Evolutionary conservation across 805 yeast genomes (phyloP), one percentile per base, ranked within the genome.

Genomic region (Saccharomycopsis babjevae): DNA sequence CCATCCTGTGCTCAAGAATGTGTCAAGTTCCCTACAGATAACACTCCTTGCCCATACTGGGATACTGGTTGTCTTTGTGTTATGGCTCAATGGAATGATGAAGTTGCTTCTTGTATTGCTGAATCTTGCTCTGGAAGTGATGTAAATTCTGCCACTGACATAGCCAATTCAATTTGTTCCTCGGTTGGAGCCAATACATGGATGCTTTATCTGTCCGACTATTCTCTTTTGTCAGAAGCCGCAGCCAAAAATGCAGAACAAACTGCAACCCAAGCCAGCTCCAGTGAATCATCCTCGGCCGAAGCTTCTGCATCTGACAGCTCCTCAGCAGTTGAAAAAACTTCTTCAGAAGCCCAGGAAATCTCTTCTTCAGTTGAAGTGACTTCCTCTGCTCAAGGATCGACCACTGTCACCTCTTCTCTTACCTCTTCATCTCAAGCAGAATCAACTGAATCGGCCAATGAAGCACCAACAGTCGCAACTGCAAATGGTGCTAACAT

Each of bases 1-100:
- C 82, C 82, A 34, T 56, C 66, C 1, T 79, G 82, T 68, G 82
- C 82, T 43, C 62, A 69, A 59, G 64, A 69, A 3, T 78, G 82
- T 68, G 79, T 75, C 18, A 67, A 74, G 57, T 64, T 67, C 43
- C 67, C 71, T 32, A 72, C 75, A 13, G 68, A 71, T 40, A 76
- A 73, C 58, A 79, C 82, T 5, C 81, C 81, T 25, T 78, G 82
- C 65, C 82, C 82, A 55, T 77, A 78, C 68, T 78, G 81, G 81
- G 82, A 78, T 65, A 76, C 81, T 34, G 82, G 82, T 8, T 78
- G 82, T 63, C 71, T 78, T 57, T 78, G 81, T 67, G 78, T 77
- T 36, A 76, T 78, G 79, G 77, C 79, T 16, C 76, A 73, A 63
- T 77, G 78, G 77, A 71, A 75, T 42, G 79, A 79, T 6, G 61